Conservation (phyloP, 1,284 basidiomycete species). For the Cryptococcus depauperatus region DNA sequence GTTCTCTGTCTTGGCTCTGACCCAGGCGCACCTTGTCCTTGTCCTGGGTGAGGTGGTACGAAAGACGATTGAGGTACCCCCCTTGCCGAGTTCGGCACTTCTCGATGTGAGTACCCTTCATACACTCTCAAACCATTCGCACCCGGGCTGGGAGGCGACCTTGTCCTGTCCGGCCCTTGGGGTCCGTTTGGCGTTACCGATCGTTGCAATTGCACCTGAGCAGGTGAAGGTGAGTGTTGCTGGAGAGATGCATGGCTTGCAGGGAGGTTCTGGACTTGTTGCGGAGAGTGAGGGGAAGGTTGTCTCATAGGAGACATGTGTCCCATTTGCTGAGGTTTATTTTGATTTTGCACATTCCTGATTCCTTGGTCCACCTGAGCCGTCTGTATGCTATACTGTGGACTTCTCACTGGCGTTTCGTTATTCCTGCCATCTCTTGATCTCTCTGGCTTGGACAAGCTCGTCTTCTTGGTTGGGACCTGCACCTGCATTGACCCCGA, state of each 20-base stretch:
- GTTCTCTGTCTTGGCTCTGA: constrained; percentile 14
- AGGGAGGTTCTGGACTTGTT: too few relatives aligned
- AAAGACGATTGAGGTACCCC: constrained; percentile 29
- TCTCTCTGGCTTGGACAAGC: constrained; percentile 40
- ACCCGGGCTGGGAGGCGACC: constrained; percentile 15
- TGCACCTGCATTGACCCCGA: constrained; percentile 2
- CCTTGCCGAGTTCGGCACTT: constrained; percentile 3
- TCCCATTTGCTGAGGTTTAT: constrained; percentile 14
- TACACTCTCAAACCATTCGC: constrained; percentile 1
- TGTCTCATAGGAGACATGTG: constrained; percentile 8
- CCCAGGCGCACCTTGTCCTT: constrained; percentile 3
- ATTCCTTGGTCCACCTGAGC: constrained; percentile 78
- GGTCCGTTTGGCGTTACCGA: constrained; percentile 3
- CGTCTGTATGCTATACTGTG: constrained; percentile 88
- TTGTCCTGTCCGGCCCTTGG: constrained; percentile 9
- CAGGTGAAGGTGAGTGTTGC: constrained; percentile 1
- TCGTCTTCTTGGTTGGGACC: constrained; percentile 23
- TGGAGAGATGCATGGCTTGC: too few relatives aligned
- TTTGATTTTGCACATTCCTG: constrained; percentile 12
- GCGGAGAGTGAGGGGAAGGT: constrained; percentile 1
- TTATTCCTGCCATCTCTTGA: constrained; percentile 53
- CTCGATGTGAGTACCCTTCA: neutral
- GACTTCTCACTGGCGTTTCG: constrained; percentile 76
- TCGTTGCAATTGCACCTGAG: constrained; percentile 4
- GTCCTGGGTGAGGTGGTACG: constrained; percentile 23